Evolutionary conservation across 768 basidiomycete genomes (phyloP).

Genomic region (Lactarius pseudohatsudake): DNA sequence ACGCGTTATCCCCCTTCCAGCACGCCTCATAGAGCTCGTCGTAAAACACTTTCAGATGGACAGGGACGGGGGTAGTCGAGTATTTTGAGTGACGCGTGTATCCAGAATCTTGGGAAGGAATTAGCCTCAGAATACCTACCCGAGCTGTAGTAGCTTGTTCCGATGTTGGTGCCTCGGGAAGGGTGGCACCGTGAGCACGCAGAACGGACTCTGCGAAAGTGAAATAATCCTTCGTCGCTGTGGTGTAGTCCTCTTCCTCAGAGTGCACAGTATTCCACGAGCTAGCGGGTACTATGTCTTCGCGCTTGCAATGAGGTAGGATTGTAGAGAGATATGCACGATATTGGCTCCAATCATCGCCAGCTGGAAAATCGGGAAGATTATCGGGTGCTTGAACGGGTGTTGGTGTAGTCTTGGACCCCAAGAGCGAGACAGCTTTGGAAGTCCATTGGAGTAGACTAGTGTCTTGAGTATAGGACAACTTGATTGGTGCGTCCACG

Average conservation of each 20-base stretch:
- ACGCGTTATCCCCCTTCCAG: slow-evolving; percentile 50
- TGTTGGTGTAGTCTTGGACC: not conserved
- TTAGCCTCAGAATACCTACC: not conserved
- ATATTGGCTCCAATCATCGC: slow-evolving; percentile 11
- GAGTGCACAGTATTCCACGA: not conserved
- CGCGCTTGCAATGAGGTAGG: not conserved
- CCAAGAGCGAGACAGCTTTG: slow-evolving; percentile 4
- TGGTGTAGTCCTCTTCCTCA: not conserved
- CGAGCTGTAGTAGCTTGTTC: not conserved
- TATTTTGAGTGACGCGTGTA: slow-evolving; percentile 32
- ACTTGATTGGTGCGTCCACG: slow-evolving; percentile 23
- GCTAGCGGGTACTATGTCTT: not conserved
- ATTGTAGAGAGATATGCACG: slow-evolving; percentile 7
- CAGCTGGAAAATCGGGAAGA: slow-evolving; percentile 3
- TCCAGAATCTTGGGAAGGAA: slow-evolving; percentile 29
- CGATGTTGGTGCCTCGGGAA: not conserved
- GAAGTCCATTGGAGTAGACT: slow-evolving; percentile 32
- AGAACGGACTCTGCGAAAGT: slow-evolving; percentile 6
- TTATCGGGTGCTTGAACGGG: not conserved
- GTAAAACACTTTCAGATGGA: slow-evolving; percentile 42
- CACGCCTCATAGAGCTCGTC: slow-evolving; percentile 60
- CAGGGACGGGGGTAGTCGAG: slow-evolving; percentile 32
- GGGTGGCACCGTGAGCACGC: not conserved
- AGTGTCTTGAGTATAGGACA: not conserved
- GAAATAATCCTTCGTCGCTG: not conserved